These are phyloP conservation scores for Leptographium galeiforme DNA, from an alignment of 2,329 filamentous ascomycete species.

Conservation along the genomic window DNA sequence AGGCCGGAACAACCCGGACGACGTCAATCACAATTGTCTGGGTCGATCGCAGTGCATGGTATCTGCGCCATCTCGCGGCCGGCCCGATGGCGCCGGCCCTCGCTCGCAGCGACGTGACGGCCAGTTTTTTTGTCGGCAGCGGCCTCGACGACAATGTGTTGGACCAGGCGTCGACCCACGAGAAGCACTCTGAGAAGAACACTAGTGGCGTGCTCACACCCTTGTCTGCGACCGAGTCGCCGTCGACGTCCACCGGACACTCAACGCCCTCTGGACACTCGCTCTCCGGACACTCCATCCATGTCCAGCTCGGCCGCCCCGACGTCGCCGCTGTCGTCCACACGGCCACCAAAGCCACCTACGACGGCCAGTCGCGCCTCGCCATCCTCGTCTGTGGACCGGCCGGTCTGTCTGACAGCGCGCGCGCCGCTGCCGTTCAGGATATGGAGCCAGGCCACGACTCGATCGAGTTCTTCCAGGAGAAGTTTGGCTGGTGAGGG, in stretches of 20 bases:
- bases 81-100: neutral
- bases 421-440: neutral
- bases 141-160: too few species aligned
- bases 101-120: neutral
- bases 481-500: slow-evolving; percentile 4
- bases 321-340: too few species aligned
- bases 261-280: too few species aligned
- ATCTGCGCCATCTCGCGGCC: neutral
- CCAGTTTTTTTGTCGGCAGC: neutral
- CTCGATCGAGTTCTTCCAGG: slow-evolving; percentile 5
- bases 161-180: too few species aligned
- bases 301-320: too few species aligned
- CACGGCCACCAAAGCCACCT: too few species aligned
- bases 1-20: too few species aligned
- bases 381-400: slow-evolving; percentile 6
- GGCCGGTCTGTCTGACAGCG: neutral
- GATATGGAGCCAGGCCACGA: neutral
- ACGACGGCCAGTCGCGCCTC: neutral
- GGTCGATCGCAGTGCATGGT: slow-evolving; percentile 1
- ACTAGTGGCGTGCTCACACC: too few species aligned
- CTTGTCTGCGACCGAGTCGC: too few species aligned
- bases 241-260: too few species aligned
- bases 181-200: too few species aligned
- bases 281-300: too few species aligned
- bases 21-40: slow-evolving; percentile 2